These are phyloP conservation scores for Clavaria fumosa DNA, from an alignment of 768 basidiomycete species.

Conservation along the genomic window DNA sequence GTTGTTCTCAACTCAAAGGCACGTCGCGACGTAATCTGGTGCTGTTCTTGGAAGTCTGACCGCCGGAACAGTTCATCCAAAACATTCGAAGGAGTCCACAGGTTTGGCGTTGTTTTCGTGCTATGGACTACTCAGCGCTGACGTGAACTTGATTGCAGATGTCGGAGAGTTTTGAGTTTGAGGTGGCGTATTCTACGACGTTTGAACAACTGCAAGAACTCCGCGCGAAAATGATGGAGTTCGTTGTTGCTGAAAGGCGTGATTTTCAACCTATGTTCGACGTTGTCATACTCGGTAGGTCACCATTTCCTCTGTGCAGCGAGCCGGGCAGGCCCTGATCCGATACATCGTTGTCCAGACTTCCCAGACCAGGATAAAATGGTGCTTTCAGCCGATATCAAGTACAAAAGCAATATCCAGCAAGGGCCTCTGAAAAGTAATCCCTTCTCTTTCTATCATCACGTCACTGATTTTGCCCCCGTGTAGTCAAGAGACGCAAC, in stretches of 20 bases:
- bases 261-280: conserved; percentile 71
- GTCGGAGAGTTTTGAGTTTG: conserved; percentile 70
- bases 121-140: conserved; percentile 8
- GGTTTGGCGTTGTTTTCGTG: too few species aligned
- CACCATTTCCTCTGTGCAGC: not conserved
- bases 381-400: conserved; percentile 65
- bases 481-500: conserved; percentile 58
- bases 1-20: conserved; percentile 41
- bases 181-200: conserved; percentile 60
- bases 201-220: conserved; percentile 73
- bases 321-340: not conserved
- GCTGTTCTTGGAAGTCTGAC: conserved; percentile 1
- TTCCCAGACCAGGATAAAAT: conserved; percentile 72
- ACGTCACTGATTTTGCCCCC: conserved; percentile 6
- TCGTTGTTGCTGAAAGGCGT: conserved; percentile 52
- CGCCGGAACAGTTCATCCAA: conserved; percentile 38
- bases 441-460: conserved; percentile 4
- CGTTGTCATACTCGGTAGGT: conserved; percentile 44
- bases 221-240: conserved; percentile 65
- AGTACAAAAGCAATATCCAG: conserved; percentile 81
- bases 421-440: conserved; percentile 56
- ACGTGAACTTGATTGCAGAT: conserved; percentile 24
- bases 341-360: conserved; percentile 25
- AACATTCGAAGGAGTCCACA: conserved; percentile 61
- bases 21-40: conserved; percentile 10